Base-by-base conservation (phyloP, 345 rosid species). In the Sonneratia alba region DNA sequence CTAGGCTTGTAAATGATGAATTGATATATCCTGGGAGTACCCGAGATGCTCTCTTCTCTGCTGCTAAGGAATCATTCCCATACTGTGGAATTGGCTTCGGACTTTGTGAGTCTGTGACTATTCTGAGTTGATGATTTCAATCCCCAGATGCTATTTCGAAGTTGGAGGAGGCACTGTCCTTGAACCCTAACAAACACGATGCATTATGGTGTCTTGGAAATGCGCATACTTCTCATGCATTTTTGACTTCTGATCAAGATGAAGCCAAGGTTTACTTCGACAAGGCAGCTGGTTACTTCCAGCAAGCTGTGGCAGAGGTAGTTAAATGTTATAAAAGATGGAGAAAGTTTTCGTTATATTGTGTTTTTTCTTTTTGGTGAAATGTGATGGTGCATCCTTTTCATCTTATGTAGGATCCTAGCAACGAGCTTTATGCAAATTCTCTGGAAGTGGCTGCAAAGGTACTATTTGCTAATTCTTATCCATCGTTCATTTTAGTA, bases 181-280 rank as follows among this genome's bases (percentile, higher is more conserved):
- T 88, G 70, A 77, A 76, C 18, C 91, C 97, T 19, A 83, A 75
- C 74, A 87, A 77, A 62, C 91, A 85, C 71, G 92, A 90, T 36
- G 77, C 97, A n/a, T 75, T 86, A 53, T 94, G 99, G 99, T 90
- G 87, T 73, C 64, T 90, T 27, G 99, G 97, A 49, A 94, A 94
- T 79, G 99, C 97, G 15, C 84, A 86, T 57, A 87, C 97, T 62
- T 84, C 96, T 2, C 72, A 48, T 76, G 98, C 93, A 24, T 94
- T 94, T 81, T 73, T 91, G 70, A 88, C 83, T 70, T 86, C 87
- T 0, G 91, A 90, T 3, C 80, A 79, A 79, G 86, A 80, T 15
- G 96, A 88, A 77, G 97, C 97, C 55, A 81, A 63, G 72, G 73
- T 53, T 22, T 79, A 51, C 78, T 91, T 94, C 65, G 89, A 84